A percentile compares a stretch with the other conserved stretches of the same genome.
Evolutionary conservation across 2,329 filamentous ascomycete genomes (phyloP).

Genomic region (Penicillium hesseltinei): DNA sequence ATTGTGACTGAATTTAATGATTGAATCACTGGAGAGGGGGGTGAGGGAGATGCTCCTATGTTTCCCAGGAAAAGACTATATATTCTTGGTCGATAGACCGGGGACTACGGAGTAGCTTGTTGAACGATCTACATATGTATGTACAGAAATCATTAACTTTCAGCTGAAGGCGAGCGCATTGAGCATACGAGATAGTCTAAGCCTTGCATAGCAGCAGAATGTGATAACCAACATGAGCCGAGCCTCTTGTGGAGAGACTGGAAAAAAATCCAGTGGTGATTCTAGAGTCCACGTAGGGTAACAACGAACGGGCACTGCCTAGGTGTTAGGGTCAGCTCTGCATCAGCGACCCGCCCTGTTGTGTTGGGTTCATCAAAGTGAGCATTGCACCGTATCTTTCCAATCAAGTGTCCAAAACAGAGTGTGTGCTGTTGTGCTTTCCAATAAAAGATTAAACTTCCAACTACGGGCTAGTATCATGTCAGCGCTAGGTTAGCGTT

Average conservation of each 20-base stretch:
- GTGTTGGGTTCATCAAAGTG: background rate
- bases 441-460: background rate
- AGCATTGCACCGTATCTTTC: conserved; percentile 5
- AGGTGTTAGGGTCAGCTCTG: background rate
- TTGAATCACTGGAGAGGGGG: background rate
- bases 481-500: background rate
- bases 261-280: background rate
- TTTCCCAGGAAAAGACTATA: background rate
- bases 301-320: background rate
- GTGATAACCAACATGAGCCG: background rate
- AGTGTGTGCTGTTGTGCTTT: background rate
- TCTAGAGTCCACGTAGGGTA: background rate
- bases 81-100: background rate
- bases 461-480: background rate
- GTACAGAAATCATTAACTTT: background rate
- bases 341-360: background rate
- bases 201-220: conserved; percentile 4
- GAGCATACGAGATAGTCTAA: conserved; percentile 6
- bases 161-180: background rate
- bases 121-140: background rate
- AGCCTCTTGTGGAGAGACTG: conserved; percentile 4
- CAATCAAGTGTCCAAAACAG: background rate
- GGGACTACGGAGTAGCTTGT: background rate
- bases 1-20: conserved; percentile 3
- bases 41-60: background rate